These are phyloP conservation scores for Collybia sordida DNA, from an alignment of 768 basidiomycete species.

Conservation along the genomic window DNA sequence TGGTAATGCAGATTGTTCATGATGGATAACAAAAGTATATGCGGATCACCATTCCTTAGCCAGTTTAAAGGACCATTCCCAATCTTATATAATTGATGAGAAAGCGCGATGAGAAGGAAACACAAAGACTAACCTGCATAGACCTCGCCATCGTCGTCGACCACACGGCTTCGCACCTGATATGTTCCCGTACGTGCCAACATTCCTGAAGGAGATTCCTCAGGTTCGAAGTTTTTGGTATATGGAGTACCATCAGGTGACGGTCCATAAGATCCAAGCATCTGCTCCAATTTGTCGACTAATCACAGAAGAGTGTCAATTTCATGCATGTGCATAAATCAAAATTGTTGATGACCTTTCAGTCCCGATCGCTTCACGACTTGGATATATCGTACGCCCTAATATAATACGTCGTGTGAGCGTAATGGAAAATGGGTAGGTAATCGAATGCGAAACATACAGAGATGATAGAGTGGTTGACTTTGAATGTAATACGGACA, in stretches of 20 bases:
- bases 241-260: conserved; percentile 63
- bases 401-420: conserved; percentile 9
- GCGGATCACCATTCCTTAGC: conserved; percentile 80
- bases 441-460: conserved; percentile 35
- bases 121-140: conserved; percentile 62
- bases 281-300: conserved; percentile 93
- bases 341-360: conserved; percentile 48
- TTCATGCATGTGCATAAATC: background rate
- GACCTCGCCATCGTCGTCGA: conserved; percentile 83
- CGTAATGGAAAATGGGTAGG: background rate
- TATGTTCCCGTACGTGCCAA: conserved; percentile 82
- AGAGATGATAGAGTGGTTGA: conserved; percentile 88
- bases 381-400: conserved; percentile 88
- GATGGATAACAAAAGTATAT: conserved; percentile 1
- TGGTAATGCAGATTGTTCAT: conserved; percentile 3
- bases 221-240: conserved; percentile 72
- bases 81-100: conserved; percentile 44
- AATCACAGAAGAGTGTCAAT: conserved; percentile 1
- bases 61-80: conserved; percentile 90
- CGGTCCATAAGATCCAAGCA: conserved; percentile 94
- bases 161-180: conserved; percentile 74
- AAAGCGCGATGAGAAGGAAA: background rate
- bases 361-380: conserved; percentile 80
- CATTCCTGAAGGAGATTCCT: conserved; percentile 74
- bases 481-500: conserved; percentile 79